A percentile compares a stretch with the other conserved stretches of the same genome.
Evolutionary conservation across 2,329 filamentous ascomycete genomes (phyloP).

Genomic region (Aspergillus sojae): DNA sequence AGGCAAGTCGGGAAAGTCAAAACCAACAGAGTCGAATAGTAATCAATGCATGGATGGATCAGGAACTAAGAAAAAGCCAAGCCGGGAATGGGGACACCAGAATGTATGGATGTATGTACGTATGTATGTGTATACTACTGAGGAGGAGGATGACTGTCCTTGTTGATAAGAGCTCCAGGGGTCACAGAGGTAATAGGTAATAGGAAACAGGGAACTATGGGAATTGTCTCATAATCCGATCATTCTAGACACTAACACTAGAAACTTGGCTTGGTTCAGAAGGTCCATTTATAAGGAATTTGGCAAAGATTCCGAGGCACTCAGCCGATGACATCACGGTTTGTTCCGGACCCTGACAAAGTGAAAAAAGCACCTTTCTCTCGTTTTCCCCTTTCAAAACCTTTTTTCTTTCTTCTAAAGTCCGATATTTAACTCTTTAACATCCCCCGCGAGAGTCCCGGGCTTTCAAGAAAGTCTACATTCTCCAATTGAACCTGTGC

Average conservation of each 20-base stretch:
- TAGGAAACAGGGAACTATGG: background rate
- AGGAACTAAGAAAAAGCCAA: conserved; percentile 2
- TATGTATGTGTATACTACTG: no score
- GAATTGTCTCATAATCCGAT: background rate
- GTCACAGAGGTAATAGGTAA: no score
- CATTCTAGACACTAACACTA: background rate
- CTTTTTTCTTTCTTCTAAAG: background rate
- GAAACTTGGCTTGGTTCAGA: background rate
- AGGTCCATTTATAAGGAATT: background rate
- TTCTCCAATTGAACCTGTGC: background rate
- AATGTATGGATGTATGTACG: background rate
- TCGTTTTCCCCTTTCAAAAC: background rate
- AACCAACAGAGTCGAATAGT: background rate
- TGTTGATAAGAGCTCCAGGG: no score
- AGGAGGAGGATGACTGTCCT: no score
- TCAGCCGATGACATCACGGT: conserved; percentile 1
- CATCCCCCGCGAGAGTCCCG: background rate
- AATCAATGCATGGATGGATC: background rate
- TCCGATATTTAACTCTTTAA: no score
- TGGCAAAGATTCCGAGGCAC: background rate
- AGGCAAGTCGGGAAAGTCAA: conserved; percentile 1
- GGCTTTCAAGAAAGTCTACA: background rate
- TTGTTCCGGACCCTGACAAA: background rate
- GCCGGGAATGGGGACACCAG: background rate
- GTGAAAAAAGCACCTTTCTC: background rate